Base-by-base conservation (phyloP, 129 eudicot species). In the Saposhnikovia divaricata region DNA sequence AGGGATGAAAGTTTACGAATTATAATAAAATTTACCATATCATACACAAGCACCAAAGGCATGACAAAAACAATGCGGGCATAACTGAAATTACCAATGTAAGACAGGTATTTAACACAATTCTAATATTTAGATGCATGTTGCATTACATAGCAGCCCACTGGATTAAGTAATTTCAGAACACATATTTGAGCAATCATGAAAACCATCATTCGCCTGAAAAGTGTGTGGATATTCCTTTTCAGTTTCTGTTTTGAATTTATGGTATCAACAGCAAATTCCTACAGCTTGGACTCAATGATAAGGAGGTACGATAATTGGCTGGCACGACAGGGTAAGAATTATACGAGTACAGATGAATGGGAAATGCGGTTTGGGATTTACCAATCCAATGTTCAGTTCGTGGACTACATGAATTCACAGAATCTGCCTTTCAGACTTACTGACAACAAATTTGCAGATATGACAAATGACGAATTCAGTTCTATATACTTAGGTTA, bases 281-380 rank as follows among this genome's bases (percentile, higher is more conserved):
- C 79, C 34, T 38, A 83, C 27, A 79, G 46, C 40, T 39, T 83
- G 3, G 81, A 37, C 14, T 18, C 72, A 4, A 83, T 83, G 84
- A 39, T 65, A 55, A 72, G 82, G 53, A 83, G 88, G 82, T 91
- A 80, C 57, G 47, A 68, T 21, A 47, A 78, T 14, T 91, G 96
- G 96, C 81, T 81, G 34, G 61, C 39, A 25, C 44, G 12, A 79
- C 45, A 79, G 34, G 75, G 75, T 1, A 27, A 47, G 23, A 65
- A 40, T 27, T 66, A 79, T 21, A 18, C 70, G 11, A 39, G 16
- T 43, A 46, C 63, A 31, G 75, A 28, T 4, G 81, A 79, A 31
- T 79, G 75, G 75, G 61, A 65, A 44, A n/a, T 25, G 63, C 57
- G 81, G 28, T 79, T 68, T 31, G 65, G 81, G 16, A 79, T 68